A percentile compares a stretch with the other conserved stretches of the same genome.
phyloP scores from a whole-genome alignment of 1,284 basidiomycete species.

The Mycosarcoma mackinlayi region DNA sequence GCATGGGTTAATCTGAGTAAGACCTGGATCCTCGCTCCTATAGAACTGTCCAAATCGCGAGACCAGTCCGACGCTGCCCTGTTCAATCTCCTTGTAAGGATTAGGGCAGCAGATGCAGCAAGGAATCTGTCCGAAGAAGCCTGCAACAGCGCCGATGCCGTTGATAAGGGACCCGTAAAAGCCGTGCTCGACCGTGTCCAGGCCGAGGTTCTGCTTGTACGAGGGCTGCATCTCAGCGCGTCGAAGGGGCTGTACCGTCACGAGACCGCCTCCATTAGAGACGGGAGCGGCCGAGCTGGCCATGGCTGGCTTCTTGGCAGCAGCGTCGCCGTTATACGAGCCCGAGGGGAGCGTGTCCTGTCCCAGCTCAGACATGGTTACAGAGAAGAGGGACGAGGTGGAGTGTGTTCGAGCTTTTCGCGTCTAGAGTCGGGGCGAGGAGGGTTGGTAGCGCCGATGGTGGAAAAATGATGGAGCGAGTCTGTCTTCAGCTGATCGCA shows the following conservation, averaged over 20 bases:
- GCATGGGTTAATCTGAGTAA: conserved; percentile 91
- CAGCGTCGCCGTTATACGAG: conserved; percentile 13
- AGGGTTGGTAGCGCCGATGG: neutral
- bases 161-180: conserved; percentile 61
- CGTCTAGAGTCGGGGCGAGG: too few species aligned
- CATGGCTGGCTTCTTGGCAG: conserved; percentile 20
- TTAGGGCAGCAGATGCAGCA: conserved; percentile 75
- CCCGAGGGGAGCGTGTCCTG: conserved; percentile 14
- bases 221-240: conserved; percentile 72
- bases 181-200: conserved; percentile 48
- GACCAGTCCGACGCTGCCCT: conserved; percentile 90
- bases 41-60: conserved; percentile 92
- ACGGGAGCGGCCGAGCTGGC: conserved; percentile 6
- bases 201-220: conserved; percentile 58
- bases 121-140: conserved; percentile 79
- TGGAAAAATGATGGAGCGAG: neutral
- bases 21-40: conserved; percentile 91
- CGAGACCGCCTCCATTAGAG: conserved; percentile 23
- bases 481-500: too few species aligned
- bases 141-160: conserved; percentile 47
- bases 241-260: conserved; percentile 80
- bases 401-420: neutral
- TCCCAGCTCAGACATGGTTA: conserved; percentile 18
- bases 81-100: conserved; percentile 77
- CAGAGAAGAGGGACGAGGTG: neutral